phyloP scores from a whole-genome alignment of 2,329 filamentous ascomycete genomes.

The Scopulariopsis brevicaulis region DNA sequence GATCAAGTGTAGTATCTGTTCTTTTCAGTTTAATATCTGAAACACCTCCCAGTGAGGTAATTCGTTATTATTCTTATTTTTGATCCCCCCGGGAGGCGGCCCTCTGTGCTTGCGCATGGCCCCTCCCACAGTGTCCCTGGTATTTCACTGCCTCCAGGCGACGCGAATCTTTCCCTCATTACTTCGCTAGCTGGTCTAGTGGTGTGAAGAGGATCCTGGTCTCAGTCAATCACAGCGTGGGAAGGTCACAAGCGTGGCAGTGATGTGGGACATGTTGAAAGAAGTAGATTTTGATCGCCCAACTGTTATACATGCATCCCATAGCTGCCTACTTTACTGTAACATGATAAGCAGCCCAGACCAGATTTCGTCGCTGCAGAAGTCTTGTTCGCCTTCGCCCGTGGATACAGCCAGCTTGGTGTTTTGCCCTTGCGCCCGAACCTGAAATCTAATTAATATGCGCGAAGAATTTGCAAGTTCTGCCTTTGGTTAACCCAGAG shows the following conservation, averaged over 20 bases:
- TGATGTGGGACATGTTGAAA: background rate
- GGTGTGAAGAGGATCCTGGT: slow-evolving; percentile 24
- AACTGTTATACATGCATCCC: background rate
- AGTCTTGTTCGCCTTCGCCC: background rate
- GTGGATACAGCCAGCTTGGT: background rate
- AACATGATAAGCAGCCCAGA: background rate
- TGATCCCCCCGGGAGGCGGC: slow-evolving; percentile 39
- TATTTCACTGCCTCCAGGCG: slow-evolving; percentile 32
- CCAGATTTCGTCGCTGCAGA: background rate
- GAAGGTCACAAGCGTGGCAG: background rate
- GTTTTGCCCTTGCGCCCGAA: background rate
- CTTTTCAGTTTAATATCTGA: slow-evolving; percentile 96
- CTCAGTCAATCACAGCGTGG: background rate
- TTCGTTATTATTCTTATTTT: slow-evolving; percentile 74
- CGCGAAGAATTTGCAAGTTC: background rate
- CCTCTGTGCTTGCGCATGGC: slow-evolving; percentile 65
- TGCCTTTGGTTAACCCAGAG: background rate
- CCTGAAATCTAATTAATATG: background rate
- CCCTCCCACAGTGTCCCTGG: slow-evolving; percentile 39
- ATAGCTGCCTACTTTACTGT: background rate
- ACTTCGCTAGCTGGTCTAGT: slow-evolving; percentile 21
- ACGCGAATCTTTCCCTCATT: slow-evolving; percentile 30
- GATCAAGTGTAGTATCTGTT: slow-evolving; percentile 72
- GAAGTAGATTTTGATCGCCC: background rate
- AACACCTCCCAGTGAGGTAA: slow-evolving; percentile 61